phyloP scores from a whole-genome alignment of 345 rosid genomes.

The Aethionema arabicum region DNA sequence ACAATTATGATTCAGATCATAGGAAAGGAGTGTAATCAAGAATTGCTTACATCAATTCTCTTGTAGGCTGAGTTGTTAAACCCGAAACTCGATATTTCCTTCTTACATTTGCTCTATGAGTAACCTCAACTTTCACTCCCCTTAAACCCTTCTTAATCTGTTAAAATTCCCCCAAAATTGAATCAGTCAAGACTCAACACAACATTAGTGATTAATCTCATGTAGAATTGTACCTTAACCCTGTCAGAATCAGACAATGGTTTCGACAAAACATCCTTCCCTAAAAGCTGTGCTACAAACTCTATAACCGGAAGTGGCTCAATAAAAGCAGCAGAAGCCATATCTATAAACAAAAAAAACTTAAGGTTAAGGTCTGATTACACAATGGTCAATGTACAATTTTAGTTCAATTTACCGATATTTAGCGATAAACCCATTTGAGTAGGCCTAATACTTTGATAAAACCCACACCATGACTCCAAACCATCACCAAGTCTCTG shows the following conservation, averaged over 20 bases:
- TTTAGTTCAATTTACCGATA: constrained; percentile 55
- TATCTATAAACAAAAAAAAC: constrained; percentile 49
- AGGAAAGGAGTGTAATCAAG: neutral
- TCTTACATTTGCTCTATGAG: constrained; percentile 83
- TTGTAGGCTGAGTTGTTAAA: constrained; percentile 92
- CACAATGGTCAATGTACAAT: neutral
- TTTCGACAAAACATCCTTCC: constrained; percentile 72
- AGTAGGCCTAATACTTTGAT: constrained; percentile 95
- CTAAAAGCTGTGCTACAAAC: constrained; percentile 88
- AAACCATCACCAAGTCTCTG: constrained; percentile 92
- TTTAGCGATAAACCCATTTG: constrained; percentile 96
- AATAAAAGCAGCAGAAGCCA: constrained; percentile 97
- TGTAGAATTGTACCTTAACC: constrained; percentile 58
- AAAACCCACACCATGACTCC: constrained; percentile 99
- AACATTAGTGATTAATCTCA: neutral
- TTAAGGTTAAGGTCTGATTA: neutral
- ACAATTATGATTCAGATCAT: neutral
- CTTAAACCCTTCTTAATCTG: constrained; percentile 92
- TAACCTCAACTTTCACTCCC: constrained; percentile 98
- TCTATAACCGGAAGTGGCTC: constrained; percentile 98
- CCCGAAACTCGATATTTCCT: constrained; percentile 99
- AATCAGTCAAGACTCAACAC: neutral
- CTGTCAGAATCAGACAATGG: constrained; percentile 91
- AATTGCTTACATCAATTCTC: constrained; percentile 79
- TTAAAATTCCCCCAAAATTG: neutral